A percentile compares a stretch with the other conserved stretches of the same genome.
These are phyloP conservation scores for Lentinula sp. DNA, from an alignment of 768 basidiomycete species.

Conservation along the genomic window DNA sequence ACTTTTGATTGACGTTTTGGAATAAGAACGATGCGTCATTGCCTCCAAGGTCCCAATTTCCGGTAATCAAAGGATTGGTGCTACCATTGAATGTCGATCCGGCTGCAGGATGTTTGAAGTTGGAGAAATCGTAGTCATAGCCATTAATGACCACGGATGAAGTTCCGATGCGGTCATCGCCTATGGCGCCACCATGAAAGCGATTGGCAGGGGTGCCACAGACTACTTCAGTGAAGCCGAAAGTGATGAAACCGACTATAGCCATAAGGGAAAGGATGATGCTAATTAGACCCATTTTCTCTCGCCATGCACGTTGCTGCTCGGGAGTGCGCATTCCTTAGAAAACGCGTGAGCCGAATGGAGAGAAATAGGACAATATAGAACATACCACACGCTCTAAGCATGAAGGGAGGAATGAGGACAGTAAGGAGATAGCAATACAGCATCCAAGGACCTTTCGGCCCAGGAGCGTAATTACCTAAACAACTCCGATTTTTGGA, in stretches of 20 bases:
- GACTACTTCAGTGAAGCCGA: constrained; percentile 93
- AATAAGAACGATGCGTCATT: constrained; percentile 94
- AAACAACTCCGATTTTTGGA: constrained; percentile 47
- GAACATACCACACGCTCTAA: constrained; percentile 71
- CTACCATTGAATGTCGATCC: constrained; percentile 65
- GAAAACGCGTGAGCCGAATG: background rate
- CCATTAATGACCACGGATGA: constrained; percentile 92
- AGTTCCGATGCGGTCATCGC: constrained; percentile 61
- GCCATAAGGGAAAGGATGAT: constrained; percentile 85
- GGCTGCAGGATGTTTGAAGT: constrained; percentile 77
- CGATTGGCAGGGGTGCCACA: constrained; percentile 85
- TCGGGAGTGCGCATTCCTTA: constrained; percentile 86
- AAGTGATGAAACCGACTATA: constrained; percentile 93
- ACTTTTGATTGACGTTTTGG: constrained; percentile 85
- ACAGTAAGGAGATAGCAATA: constrained; percentile 85
- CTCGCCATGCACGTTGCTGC: constrained; percentile 94
- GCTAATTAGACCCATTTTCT: constrained; percentile 90
- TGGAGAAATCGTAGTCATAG: constrained; percentile 85
- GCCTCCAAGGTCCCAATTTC: constrained; percentile 71
- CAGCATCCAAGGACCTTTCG: constrained; percentile 92
- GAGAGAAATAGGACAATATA: background rate
- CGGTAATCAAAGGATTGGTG: constrained; percentile 78
- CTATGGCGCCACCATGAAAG: constrained; percentile 74
- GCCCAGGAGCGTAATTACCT: constrained; percentile 76
- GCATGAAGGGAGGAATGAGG: constrained; percentile 73